A percentile compares a stretch with the other conserved stretches of the same genome.
Conservation (phyloP, 306 rosid genomes). For the Mucuna pruriens region DNA sequence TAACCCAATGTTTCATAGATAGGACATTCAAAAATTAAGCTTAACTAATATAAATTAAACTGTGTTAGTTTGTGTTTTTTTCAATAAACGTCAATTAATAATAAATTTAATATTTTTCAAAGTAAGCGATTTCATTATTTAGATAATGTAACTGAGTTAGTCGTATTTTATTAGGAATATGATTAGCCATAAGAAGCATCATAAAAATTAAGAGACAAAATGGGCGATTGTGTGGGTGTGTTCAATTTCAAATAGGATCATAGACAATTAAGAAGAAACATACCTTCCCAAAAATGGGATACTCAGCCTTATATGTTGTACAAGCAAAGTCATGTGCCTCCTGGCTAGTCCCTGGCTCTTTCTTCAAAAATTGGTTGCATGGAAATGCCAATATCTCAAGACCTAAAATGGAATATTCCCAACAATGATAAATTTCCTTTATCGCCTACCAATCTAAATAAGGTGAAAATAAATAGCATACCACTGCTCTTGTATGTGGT, state of each 20-base stretch:
- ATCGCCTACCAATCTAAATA: conserved; percentile 12
- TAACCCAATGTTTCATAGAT: background rate
- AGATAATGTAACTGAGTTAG: background rate
- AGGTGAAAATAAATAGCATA: conserved; percentile 23
- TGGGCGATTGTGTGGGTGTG: background rate
- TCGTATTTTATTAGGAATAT: background rate
- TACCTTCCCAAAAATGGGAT: conserved; percentile 94
- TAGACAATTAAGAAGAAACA: background rate
- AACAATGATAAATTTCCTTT: background rate
- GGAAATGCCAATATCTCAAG: conserved; percentile 96
- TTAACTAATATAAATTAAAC: no score
- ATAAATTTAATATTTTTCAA: no score
- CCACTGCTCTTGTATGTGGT: conserved; percentile 68
- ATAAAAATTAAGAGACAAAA: no score
- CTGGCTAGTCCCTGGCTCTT: conserved; percentile 85
- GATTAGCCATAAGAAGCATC: background rate
- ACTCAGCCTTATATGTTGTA: conserved; percentile 79
- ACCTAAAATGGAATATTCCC: conserved; percentile 47
- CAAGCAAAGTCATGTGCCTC: conserved; percentile 81
- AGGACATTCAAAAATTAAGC: no score
- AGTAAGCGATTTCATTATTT: no score
- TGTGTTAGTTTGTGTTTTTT: no score
- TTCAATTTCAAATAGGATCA: background rate
- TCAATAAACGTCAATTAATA: no score
- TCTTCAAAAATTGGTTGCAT: conserved; percentile 88